A percentile compares a stretch with the other conserved stretches of the same genome.
Evolutionary conservation across 2,329 filamentous ascomycete species (phyloP).

Genomic region (Fusarium chaquense): DNA sequence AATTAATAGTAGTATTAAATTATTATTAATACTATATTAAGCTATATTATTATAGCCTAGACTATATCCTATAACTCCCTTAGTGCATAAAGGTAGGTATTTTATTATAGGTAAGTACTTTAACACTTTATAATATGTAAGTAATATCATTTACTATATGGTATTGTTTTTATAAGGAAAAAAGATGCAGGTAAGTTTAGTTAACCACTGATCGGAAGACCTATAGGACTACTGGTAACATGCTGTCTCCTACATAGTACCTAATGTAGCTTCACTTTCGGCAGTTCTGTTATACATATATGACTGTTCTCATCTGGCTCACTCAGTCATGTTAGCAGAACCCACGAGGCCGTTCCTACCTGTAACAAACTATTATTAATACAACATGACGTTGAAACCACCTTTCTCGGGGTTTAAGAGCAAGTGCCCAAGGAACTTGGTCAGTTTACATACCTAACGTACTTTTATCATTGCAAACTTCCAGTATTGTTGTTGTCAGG

Average conservation of each 20-base stretch:
- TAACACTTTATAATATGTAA: neutral
- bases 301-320: neutral
- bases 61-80: too few relatives aligned
- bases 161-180: neutral
- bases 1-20: too few relatives aligned
- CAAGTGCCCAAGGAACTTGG: slow-evolving; percentile 8
- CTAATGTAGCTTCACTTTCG: neutral
- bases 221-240: neutral
- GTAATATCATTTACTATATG: neutral
- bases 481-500: slow-evolving; percentile 4
- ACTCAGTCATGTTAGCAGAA: slow-evolving; percentile 3
- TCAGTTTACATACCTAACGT: slow-evolving; percentile 13
- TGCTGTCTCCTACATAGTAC: neutral
- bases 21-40: too few relatives aligned
- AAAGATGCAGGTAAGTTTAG: neutral
- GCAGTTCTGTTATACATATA: neutral
- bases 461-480: slow-evolving; percentile 3
- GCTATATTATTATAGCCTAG: too few relatives aligned
- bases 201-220: neutral
- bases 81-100: too few relatives aligned
- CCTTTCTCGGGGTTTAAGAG: neutral
- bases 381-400: slow-evolving; percentile 19
- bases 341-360: neutral
- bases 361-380: neutral
- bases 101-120: too few relatives aligned